These are phyloP conservation scores for Zopfochytrium polystomum DNA, from an alignment of 371 early-diverging fungal genomes.

Conservation along the genomic window DNA sequence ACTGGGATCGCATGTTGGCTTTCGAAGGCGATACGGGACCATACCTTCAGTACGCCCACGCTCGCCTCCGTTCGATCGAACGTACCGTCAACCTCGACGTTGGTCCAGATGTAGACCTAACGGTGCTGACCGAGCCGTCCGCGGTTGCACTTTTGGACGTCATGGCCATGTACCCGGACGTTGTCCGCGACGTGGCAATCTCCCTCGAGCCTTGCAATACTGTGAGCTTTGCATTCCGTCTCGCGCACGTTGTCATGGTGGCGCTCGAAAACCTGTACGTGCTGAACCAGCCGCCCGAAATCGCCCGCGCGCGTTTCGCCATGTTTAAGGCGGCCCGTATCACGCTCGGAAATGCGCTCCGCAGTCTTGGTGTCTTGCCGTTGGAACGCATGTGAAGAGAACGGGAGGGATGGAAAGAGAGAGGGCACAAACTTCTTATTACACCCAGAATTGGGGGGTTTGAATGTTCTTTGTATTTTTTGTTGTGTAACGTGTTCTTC, in stretches of 20 bases:
- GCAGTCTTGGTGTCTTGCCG: slow-evolving; percentile 77
- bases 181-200: slow-evolving; percentile 55
- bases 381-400: slow-evolving; percentile 82
- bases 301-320: slow-evolving; percentile 80
- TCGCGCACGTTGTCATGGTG: slow-evolving; percentile 80
- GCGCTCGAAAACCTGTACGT: slow-evolving; percentile 86
- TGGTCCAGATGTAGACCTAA: slow-evolving; percentile 27
- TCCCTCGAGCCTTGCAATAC: slow-evolving; percentile 90
- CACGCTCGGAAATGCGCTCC: too few relatives aligned
- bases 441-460: too few relatives aligned
- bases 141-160: slow-evolving; percentile 74
- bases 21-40: too few relatives aligned
- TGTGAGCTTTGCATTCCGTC: slow-evolving; percentile 88
- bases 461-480: too few relatives aligned
- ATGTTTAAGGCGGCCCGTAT: slow-evolving; percentile 71
- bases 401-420: too few relatives aligned
- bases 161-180: slow-evolving; percentile 89
- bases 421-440: too few relatives aligned
- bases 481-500: too few relatives aligned
- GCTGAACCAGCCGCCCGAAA: slow-evolving; percentile 63
- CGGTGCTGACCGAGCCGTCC: slow-evolving; percentile 63
- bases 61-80: slow-evolving; percentile 92
- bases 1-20: slow-evolving; percentile 92
- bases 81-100: slow-evolving; percentile 47
- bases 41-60: slow-evolving; percentile 97